Evolutionary conservation across 2,329 filamentous ascomycete genomes (phyloP).

Genomic region (Clonostachys solani): DNA sequence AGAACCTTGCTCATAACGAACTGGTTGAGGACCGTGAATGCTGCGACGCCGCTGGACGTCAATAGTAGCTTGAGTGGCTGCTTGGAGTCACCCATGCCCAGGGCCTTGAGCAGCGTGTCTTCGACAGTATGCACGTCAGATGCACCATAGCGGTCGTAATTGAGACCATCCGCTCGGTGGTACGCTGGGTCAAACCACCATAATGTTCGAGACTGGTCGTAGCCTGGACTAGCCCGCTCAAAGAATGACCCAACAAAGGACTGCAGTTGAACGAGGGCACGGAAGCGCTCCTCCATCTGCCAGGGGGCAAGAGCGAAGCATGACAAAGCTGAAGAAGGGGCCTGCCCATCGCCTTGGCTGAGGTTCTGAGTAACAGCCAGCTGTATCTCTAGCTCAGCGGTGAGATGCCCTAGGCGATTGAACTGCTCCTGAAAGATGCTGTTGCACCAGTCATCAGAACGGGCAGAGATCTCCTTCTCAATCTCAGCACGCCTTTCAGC

Average conservation of each 20-base stretch:
- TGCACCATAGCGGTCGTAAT: constrained; percentile 4
- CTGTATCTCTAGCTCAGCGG: constrained; percentile 4
- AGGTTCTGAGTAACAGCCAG: constrained; percentile 2
- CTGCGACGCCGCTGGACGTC: constrained; percentile 4
- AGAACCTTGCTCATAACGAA: constrained; percentile 3
- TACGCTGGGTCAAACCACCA: constrained; percentile 5
- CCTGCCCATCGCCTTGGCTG: background rate
- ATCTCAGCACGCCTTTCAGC: constrained; percentile 2
- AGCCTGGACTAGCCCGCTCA: constrained; percentile 3
- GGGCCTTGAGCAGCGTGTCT: background rate
- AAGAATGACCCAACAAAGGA: constrained; percentile 2
- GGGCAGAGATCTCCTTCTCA: constrained; percentile 2
- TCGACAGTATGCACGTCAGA: constrained; percentile 1
- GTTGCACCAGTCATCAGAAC: constrained; percentile 3
- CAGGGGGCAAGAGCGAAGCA: constrained; percentile 1
- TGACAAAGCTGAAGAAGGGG: background rate
- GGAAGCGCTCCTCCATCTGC: constrained; percentile 5
- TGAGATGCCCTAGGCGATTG: constrained; percentile 1
- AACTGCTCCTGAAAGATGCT: background rate
- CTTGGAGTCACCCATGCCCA: constrained; percentile 1
- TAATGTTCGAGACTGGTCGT: constrained; percentile 2
- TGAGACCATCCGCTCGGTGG: constrained; percentile 2
- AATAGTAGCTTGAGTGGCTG: constrained; percentile 1
- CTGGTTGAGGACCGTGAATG: constrained; percentile 3
- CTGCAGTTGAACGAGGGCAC: constrained; percentile 2